phyloP scores from a whole-genome alignment of 371 early-diverging fungal species.

The Encephalitozoon hellem region DNA sequence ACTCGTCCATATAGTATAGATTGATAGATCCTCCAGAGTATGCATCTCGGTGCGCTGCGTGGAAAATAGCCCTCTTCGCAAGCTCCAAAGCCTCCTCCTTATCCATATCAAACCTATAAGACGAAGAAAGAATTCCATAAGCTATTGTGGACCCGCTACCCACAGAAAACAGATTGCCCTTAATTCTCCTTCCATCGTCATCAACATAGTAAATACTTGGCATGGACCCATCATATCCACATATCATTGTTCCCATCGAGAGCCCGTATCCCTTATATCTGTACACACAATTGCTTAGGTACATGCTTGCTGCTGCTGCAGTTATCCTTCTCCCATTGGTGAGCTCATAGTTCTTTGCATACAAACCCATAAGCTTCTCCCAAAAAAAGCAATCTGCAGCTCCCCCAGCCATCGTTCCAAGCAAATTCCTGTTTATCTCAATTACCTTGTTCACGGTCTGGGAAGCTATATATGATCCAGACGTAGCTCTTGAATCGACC shows the following conservation, averaged over 20 bases:
- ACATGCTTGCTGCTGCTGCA: conserved; percentile 92
- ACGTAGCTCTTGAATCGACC: conserved; percentile 94
- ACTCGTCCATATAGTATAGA: conserved; percentile 60
- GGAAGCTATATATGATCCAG: conserved; percentile 92
- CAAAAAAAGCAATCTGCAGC: conserved; percentile 99
- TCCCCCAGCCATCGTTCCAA: conserved; percentile 99
- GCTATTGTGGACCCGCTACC: conserved; percentile 94
- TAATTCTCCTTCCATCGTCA: conserved; percentile 79
- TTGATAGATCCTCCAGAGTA: conserved; percentile 90
- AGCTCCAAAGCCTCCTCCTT: conserved; percentile 85
- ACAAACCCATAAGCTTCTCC: conserved; percentile 91
- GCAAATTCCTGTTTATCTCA: conserved; percentile 92
- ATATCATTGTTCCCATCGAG: conserved; percentile 98
- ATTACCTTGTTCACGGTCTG: conserved; percentile 97
- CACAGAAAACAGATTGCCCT: conserved; percentile 80
- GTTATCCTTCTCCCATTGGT: conserved; percentile 92
- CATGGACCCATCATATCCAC: conserved; percentile 95
- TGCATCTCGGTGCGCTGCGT: conserved; percentile 95
- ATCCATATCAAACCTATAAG: conserved; percentile 75
- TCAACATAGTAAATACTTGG: conserved; percentile 94
- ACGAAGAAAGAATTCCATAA: conserved; percentile 81
- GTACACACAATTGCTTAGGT: conserved; percentile 86
- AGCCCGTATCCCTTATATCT: conserved; percentile 94
- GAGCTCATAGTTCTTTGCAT: conserved; percentile 81
- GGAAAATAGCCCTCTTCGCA: conserved; percentile 86